A percentile compares a stretch with the other conserved stretches of the same genome.
phyloP scores from a whole-genome alignment of 2,329 filamentous ascomycete species.

The Xylariaceae sp. region DNA sequence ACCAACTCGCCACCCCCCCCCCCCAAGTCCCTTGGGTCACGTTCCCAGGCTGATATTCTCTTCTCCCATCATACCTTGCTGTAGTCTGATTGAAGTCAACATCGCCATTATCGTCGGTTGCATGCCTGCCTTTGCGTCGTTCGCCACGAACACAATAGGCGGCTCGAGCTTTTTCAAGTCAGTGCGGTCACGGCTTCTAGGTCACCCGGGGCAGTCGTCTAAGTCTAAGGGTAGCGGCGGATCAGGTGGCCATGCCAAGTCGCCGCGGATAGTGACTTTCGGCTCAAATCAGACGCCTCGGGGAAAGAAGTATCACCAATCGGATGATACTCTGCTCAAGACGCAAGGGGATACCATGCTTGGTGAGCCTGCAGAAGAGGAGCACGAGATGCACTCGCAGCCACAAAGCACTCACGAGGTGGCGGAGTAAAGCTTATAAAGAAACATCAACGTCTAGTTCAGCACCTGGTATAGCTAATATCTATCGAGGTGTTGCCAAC shows the following conservation, averaged over 20 bases:
- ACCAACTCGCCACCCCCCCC: not conserved
- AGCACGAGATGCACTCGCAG: slow-evolving; percentile 1
- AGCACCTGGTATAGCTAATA: too few relatives aligned
- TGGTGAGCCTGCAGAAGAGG: slow-evolving; percentile 1
- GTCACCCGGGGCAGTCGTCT: not conserved
- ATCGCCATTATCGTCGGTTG: slow-evolving; percentile 17
- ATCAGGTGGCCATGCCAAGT: not conserved
- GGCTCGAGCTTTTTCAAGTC: slow-evolving; percentile 6
- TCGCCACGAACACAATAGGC: slow-evolving; percentile 2
- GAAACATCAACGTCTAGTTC: too few relatives aligned
- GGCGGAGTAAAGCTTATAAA: not conserved
- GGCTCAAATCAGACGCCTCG: slow-evolving; percentile 3
- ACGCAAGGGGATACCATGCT: slow-evolving; percentile 2
- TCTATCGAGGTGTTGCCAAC: too few relatives aligned
- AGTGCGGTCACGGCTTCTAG: slow-evolving; percentile 4
- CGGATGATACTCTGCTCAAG: slow-evolving; percentile 1
- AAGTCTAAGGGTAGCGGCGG: slow-evolving; percentile 1
- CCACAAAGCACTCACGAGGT: not conserved
- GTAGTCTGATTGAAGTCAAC: slow-evolving; percentile 16
- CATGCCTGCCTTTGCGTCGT: slow-evolving; percentile 12
- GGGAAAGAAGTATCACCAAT: slow-evolving; percentile 2
- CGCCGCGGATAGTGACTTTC: not conserved
- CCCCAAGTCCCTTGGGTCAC: not conserved
- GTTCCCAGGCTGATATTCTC: not conserved
- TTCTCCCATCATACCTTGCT: not conserved